phyloP scores from a whole-genome alignment of 768 basidiomycete genomes.

The Tephrocybe sp. region DNA sequence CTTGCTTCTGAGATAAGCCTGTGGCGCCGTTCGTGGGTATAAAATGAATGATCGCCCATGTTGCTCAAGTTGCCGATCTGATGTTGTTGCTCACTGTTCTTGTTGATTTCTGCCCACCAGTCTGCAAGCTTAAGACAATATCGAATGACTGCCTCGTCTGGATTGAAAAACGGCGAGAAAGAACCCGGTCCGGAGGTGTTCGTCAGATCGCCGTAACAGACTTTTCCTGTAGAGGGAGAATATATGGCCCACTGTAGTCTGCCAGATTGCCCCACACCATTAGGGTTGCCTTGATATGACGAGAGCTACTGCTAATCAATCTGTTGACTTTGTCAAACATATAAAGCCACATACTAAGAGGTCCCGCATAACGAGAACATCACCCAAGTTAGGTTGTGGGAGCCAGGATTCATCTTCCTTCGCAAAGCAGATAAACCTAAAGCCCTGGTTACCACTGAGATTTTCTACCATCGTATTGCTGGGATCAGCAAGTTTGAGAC shows the following conservation, averaged over 20 bases:
- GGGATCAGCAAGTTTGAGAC: constrained; percentile 50
- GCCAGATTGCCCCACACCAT: constrained; percentile 45
- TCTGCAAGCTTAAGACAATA: constrained; percentile 43
- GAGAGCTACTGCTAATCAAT: constrained; percentile 20
- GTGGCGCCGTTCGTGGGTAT: constrained; percentile 31
- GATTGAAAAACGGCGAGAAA: constrained; percentile 45
- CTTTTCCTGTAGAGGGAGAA: constrained; percentile 33
- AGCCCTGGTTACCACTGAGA: constrained; percentile 18
- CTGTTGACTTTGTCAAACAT: neutral
- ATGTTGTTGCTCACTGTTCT: constrained; percentile 17
- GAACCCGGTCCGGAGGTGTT: constrained; percentile 32
- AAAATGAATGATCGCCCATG: constrained; percentile 5
- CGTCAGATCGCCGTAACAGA: constrained; percentile 37
- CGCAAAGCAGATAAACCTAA: constrained; percentile 51
- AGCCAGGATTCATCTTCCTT: constrained; percentile 46
- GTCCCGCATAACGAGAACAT: constrained; percentile 48
- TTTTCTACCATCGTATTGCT: constrained; percentile 36
- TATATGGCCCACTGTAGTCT: constrained; percentile 57
- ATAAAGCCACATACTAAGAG: constrained; percentile 40
- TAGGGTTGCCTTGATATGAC: constrained; percentile 23
- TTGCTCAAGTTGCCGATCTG: too few relatives aligned
- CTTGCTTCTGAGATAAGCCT: constrained; percentile 48
- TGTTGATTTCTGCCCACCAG: constrained; percentile 47
- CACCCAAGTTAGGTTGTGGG: constrained; percentile 44
- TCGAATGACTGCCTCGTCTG: constrained; percentile 34